A percentile compares a stretch with the other conserved stretches of the same genome.
These are phyloP conservation scores for Colletotrichum chlorophyti DNA, from an alignment of 2,329 filamentous ascomycete species.

Conservation along the genomic window DNA sequence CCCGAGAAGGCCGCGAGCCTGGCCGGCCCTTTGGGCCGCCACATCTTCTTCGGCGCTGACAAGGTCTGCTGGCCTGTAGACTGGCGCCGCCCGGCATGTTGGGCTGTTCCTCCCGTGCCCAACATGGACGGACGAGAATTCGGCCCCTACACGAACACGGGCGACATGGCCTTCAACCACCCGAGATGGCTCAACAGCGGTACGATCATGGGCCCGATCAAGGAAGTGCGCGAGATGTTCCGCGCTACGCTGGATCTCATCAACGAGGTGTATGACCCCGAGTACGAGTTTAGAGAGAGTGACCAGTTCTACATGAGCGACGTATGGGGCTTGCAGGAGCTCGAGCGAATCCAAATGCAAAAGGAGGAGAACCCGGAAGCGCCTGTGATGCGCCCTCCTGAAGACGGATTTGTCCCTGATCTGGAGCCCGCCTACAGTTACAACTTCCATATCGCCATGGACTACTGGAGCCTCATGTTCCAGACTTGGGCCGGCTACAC, in stretches of 20 bases:
- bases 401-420: constrained; percentile 33
- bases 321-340: constrained; percentile 50
- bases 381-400: constrained; percentile 24
- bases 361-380: constrained; percentile 31
- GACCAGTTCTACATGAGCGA: constrained; percentile 53
- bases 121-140: constrained; percentile 40
- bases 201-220: constrained; percentile 50
- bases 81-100: constrained; percentile 45
- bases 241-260: constrained; percentile 39
- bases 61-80: constrained; percentile 51
- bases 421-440: constrained; percentile 26
- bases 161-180: constrained; percentile 38
- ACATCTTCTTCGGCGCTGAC: constrained; percentile 52
- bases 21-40: constrained; percentile 41
- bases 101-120: constrained; percentile 44
- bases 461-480: constrained; percentile 48
- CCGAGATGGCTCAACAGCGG: constrained; percentile 53
- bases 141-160: constrained; percentile 42
- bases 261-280: constrained; percentile 39
- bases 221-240: constrained; percentile 39
- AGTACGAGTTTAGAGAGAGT: constrained; percentile 41
- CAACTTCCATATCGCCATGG: constrained; percentile 45
- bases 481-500: constrained; percentile 46
- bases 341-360: constrained; percentile 41
- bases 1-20: constrained; percentile 39